phyloP scores from a whole-genome alignment of 768 basidiomycete genomes.

The Hygrocybe punicea region DNA sequence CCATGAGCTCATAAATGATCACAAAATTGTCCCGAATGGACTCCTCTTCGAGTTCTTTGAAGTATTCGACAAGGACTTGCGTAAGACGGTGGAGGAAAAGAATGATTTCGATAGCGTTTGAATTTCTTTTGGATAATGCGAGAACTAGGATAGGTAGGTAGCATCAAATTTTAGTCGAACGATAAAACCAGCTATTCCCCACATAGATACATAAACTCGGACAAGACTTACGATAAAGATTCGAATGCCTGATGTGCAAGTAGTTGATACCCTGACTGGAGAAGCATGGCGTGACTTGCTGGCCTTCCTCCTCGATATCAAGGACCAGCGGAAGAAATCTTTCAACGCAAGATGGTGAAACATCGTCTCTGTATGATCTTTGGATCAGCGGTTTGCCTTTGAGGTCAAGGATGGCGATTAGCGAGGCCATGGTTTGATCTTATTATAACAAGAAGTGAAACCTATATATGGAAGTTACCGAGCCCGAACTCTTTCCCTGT shows the following conservation, averaged over 20 bases:
- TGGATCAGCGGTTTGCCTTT: conserved; percentile 99
- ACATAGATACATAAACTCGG: neutral
- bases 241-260: conserved; percentile 97
- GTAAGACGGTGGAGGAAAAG: conserved; percentile 93
- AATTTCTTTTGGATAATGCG: conserved; percentile 92
- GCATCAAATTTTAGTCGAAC: neutral
- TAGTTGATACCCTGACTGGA: conserved; percentile 94
- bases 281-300: conserved; percentile 95
- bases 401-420: conserved; percentile 94
- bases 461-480: neutral
- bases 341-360: conserved; percentile 84
- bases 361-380: conserved; percentile 94
- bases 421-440: conserved; percentile 45
- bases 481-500: neutral
- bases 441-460: neutral
- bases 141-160: conserved; percentile 56
- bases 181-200: neutral
- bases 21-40: conserved; percentile 99
- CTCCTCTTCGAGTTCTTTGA: conserved; percentile 99
- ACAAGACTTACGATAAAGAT: conserved; percentile 78
- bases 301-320: conserved; percentile 96
- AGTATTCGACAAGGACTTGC: conserved; percentile 94
- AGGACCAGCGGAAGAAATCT: conserved; percentile 89
- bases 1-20: conserved; percentile 97
- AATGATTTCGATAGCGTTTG: conserved; percentile 94